A percentile compares a stretch with the other conserved stretches of the same genome.
phyloP scores from a whole-genome alignment of 2,329 filamentous ascomycete species.

The Aspergillus japonicus region DNA sequence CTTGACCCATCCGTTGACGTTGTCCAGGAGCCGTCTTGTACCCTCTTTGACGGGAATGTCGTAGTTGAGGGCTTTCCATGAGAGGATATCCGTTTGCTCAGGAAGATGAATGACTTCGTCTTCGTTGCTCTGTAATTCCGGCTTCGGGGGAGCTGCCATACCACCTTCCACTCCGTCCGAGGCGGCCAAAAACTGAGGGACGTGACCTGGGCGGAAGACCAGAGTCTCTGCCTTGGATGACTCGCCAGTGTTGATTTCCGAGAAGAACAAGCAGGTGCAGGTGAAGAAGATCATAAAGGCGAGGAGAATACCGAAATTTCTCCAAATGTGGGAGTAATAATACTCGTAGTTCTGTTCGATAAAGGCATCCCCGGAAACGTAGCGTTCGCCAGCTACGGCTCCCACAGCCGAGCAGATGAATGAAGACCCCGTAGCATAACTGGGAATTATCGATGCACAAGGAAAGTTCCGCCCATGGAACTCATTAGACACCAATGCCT shows the following conservation, averaged over 20 bases:
- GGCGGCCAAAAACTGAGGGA: slow-evolving; percentile 44
- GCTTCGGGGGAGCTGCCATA: background rate
- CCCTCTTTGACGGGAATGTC: slow-evolving; percentile 60
- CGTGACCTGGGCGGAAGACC: slow-evolving; percentile 63
- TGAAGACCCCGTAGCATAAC: slow-evolving; percentile 5
- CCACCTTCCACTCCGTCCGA: background rate
- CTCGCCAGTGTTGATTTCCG: slow-evolving; percentile 55
- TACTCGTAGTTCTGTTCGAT: slow-evolving; percentile 58
- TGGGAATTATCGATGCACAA: slow-evolving; percentile 22
- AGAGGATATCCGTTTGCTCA: slow-evolving; percentile 69
- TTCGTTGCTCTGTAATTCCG: slow-evolving; percentile 41
- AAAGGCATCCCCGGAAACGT: slow-evolving; percentile 61
- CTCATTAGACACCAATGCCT: slow-evolving; percentile 32
- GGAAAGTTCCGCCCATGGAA: slow-evolving; percentile 28
- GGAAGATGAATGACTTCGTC: slow-evolving; percentile 51
- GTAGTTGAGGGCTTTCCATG: slow-evolving; percentile 77
- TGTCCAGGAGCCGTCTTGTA: slow-evolving; percentile 21
- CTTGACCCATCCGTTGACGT: slow-evolving; percentile 83
- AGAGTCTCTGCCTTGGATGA: slow-evolving; percentile 75
- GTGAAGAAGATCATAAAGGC: slow-evolving; percentile 63
- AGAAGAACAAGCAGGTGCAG: slow-evolving; percentile 55
- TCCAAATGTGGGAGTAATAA: slow-evolving; percentile 60
- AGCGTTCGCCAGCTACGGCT: slow-evolving; percentile 51
- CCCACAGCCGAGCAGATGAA: slow-evolving; percentile 59
- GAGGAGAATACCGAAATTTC: slow-evolving; percentile 67